Evolutionary conservation across 495 filamentous ascomycete species (phyloP).

Genomic region (Aspergillus heteromorphus): DNA sequence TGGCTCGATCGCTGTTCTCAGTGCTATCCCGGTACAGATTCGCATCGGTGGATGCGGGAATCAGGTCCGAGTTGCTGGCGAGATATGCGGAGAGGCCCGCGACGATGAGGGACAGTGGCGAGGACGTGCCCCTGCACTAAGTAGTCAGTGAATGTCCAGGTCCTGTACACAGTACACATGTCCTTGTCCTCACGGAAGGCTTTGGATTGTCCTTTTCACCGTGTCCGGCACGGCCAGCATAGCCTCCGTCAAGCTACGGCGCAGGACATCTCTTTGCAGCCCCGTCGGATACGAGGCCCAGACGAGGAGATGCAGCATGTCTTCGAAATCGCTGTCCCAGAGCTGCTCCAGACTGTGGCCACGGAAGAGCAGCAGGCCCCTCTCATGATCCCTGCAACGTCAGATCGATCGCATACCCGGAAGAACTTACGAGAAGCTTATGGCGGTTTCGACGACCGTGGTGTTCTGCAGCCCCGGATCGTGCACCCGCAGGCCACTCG

Average conservation of each 20-base stretch:
- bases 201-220: slow-evolving; percentile 21
- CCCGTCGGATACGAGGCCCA: slow-evolving; percentile 27
- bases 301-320: slow-evolving; percentile 33
- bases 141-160: not conserved
- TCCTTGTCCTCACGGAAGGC: slow-evolving; percentile 24
- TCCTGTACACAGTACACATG: too few relatives aligned
- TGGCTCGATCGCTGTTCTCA: slow-evolving; percentile 16
- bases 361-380: slow-evolving; percentile 25
- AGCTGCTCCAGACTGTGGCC: slow-evolving; percentile 30
- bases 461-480: slow-evolving; percentile 55
- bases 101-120: slow-evolving; percentile 28
- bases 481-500: slow-evolving; percentile 40
- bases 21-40: slow-evolving; percentile 25
- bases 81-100: slow-evolving; percentile 31
- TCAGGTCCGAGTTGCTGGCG: slow-evolving; percentile 18
- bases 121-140: slow-evolving; percentile 14
- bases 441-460: slow-evolving; percentile 41
- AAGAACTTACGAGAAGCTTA: slow-evolving; percentile 47
- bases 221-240: slow-evolving; percentile 24
- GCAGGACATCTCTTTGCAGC: slow-evolving; percentile 17
- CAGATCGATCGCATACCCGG: not conserved
- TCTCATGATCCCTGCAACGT: slow-evolving; percentile 24
- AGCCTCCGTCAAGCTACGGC: slow-evolving; percentile 16
- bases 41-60: slow-evolving; percentile 17
- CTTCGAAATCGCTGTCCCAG: slow-evolving; percentile 34